Percentiles rank a stretch among this genome's conserved stretches.
phyloP scores from a whole-genome alignment of 2,329 filamentous ascomycete genomes.

The Anthostomella pinea region DNA sequence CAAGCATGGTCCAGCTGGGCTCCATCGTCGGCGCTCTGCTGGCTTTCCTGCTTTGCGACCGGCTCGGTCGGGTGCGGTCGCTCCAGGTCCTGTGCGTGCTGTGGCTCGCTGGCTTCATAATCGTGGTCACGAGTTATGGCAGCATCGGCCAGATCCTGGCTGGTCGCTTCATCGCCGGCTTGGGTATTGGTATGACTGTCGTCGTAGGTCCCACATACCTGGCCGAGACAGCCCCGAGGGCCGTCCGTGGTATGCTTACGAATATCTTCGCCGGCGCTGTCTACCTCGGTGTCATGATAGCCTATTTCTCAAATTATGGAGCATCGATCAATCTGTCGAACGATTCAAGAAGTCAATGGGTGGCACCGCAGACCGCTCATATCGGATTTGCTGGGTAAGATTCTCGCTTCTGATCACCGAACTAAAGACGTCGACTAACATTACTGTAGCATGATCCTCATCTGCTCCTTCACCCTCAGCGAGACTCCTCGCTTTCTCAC shows the following conservation, averaged over 20 bases:
- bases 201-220: slow-evolving; percentile 31
- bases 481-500: slow-evolving; percentile 14
- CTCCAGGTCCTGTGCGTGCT: slow-evolving; percentile 19
- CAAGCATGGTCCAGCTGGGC: slow-evolving; percentile 14
- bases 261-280: slow-evolving; percentile 11
- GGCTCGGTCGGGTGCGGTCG: slow-evolving; percentile 23
- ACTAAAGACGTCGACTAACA: no score
- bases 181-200: slow-evolving; percentile 41
- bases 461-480: slow-evolving; percentile 10
- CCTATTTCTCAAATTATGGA: slow-evolving; percentile 10
- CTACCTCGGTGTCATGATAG: slow-evolving; percentile 9
- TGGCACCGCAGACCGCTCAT: slow-evolving; percentile 8
- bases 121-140: slow-evolving; percentile 11
- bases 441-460: no score
- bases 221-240: slow-evolving; percentile 6
- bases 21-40: slow-evolving; percentile 10
- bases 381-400: slow-evolving; percentile 9
- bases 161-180: slow-evolving; percentile 40
- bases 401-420: no score
- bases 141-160: slow-evolving; percentile 29
- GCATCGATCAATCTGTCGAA: slow-evolving; percentile 5
- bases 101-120: slow-evolving; percentile 22
- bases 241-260: slow-evolving; percentile 10
- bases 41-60: slow-evolving; percentile 24
- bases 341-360: slow-evolving; percentile 9